These are phyloP conservation scores for Coemansia reversa DNA, from an alignment of 192 early-diverging fungal species.

Conservation along the genomic window DNA sequence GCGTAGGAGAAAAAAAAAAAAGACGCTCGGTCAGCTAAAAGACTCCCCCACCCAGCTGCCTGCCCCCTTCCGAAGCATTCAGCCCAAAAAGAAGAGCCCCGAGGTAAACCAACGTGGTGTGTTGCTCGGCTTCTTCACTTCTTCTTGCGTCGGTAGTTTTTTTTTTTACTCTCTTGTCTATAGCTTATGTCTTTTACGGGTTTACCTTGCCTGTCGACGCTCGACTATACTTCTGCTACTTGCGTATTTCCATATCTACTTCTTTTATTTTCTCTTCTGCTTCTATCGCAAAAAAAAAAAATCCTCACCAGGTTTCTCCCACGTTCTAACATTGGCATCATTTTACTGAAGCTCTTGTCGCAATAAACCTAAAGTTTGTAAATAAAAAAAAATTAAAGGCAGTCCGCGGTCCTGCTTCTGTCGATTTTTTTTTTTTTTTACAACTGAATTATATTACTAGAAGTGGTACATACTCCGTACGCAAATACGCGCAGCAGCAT, in stretches of 20 bases:
- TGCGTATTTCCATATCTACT: neutral
- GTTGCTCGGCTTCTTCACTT: neutral
- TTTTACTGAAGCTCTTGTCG: too few species aligned
- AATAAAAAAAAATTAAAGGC: too few species aligned
- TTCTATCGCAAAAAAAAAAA: neutral
- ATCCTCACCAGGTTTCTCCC: too few species aligned
- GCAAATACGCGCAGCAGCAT: neutral
- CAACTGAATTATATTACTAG: too few species aligned
- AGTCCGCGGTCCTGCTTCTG: neutral
- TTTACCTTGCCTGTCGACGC: neutral
- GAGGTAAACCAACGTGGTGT: neutral
- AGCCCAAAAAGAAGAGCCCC: neutral
- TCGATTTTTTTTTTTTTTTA: neutral
- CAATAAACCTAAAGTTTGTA: too few species aligned
- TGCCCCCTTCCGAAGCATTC: neutral
- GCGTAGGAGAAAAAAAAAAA: neutral
- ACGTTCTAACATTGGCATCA: too few species aligned
- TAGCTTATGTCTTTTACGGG: neutral
- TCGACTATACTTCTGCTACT: neutral
- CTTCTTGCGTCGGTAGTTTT: too few species aligned
- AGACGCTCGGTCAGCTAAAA: neutral
- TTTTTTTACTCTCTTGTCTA: neutral
- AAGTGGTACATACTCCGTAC: too few species aligned
- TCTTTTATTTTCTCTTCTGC: neutral
- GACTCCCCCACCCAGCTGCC: neutral